phyloP scores from a whole-genome alignment of 768 basidiomycete genomes.

The Pleurotus tuber-regium region DNA sequence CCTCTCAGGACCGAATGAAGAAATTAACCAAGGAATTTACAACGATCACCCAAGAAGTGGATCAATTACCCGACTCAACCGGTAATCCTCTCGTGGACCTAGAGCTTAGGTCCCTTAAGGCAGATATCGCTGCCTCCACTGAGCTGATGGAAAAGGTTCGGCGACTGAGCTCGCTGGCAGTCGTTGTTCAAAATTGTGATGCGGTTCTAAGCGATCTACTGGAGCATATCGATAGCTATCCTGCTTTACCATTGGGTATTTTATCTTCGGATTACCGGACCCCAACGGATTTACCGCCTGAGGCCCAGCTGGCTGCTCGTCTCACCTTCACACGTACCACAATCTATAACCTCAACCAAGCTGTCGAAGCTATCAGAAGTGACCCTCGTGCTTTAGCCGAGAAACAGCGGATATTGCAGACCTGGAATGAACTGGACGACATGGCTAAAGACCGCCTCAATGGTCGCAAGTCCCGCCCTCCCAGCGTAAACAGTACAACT shows the following conservation, averaged over 20 bases:
- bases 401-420: slow-evolving; percentile 66
- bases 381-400: slow-evolving; percentile 65
- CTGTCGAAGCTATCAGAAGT: slow-evolving; percentile 41
- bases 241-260: slow-evolving; percentile 50
- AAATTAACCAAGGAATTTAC: slow-evolving; percentile 47
- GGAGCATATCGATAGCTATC: slow-evolving; percentile 85
- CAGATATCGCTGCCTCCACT: slow-evolving; percentile 53
- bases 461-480: slow-evolving; percentile 61
- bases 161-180: slow-evolving; percentile 52
- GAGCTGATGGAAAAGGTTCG: slow-evolving; percentile 50
- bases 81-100: slow-evolving; percentile 42
- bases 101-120: slow-evolving; percentile 61
- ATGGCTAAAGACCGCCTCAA: slow-evolving; percentile 71
- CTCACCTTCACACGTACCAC: slow-evolving; percentile 58
- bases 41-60: slow-evolving; percentile 41
- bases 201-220: slow-evolving; percentile 79
- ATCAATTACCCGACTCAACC: slow-evolving; percentile 41
- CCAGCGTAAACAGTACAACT: slow-evolving; percentile 61
- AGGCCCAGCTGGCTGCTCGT: slow-evolving; percentile 65
- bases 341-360: slow-evolving; percentile 45
- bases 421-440: slow-evolving; percentile 77
- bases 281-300: slow-evolving; percentile 44
- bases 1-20: slow-evolving; percentile 45
- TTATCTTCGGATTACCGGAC: slow-evolving; percentile 50
- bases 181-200: slow-evolving; percentile 58